A percentile compares a stretch with the other conserved stretches of the same genome.
Conservation (phyloP, 1,139 yeast species). For the Zygosaccharomyces pseudobailii region DNA sequence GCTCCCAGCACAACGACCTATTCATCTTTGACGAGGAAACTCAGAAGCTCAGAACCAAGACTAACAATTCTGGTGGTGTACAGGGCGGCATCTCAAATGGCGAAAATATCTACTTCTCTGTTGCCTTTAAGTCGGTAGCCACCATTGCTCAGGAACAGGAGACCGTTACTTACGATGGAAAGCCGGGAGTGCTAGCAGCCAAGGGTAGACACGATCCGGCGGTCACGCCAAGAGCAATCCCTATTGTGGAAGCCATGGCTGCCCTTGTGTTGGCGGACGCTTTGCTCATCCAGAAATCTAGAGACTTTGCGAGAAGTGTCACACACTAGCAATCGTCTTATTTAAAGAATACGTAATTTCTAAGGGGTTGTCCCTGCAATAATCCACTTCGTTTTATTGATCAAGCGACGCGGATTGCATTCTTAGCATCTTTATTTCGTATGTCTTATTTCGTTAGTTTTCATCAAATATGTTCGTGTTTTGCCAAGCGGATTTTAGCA, state of each 20-base stretch:
- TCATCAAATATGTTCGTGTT: background rate
- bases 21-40: constrained; percentile 55
- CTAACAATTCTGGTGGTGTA: constrained; percentile 94
- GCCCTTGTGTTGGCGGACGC: constrained; percentile 89
- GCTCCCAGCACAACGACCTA: constrained; percentile 90
- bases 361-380: background rate
- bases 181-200: constrained; percentile 82
- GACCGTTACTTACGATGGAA: constrained; percentile 85
- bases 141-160: constrained; percentile 90
- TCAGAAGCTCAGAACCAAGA: constrained; percentile 68
- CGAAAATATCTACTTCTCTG: constrained; percentile 87
- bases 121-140: constrained; percentile 97
- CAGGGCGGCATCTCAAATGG: constrained; percentile 98
- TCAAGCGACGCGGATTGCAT: background rate
- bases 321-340: constrained; percentile 7
- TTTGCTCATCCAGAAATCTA: constrained; percentile 75
- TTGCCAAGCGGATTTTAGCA: background rate
- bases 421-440: background rate
- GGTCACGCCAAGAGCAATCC: constrained; percentile 97
- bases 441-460: background rate
- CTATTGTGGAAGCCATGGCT: constrained; percentile 97
- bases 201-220: constrained; percentile 98
- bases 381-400: background rate
- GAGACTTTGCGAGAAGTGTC: constrained; percentile 46
- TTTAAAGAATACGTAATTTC: background rate